Conservation (phyloP, 2,329 filamentous ascomycete genomes). For the Monosporascus sp. region DNA sequence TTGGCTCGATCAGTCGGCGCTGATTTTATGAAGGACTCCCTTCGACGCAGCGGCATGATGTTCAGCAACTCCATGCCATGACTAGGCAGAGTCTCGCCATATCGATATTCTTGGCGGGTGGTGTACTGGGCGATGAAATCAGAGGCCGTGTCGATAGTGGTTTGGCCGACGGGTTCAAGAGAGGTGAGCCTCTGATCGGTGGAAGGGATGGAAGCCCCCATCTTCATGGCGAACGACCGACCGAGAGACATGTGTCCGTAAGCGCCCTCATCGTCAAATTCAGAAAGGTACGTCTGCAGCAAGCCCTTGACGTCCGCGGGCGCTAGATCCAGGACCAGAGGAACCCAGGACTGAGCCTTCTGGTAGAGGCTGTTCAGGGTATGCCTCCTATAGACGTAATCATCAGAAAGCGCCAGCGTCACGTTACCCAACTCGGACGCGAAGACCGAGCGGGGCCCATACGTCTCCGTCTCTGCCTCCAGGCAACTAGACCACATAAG, state of each 20-base stretch:
- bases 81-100: conserved; percentile 69
- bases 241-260: conserved; percentile 92
- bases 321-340: conserved; percentile 72
- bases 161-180: conserved; percentile 68
- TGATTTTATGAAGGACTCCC: conserved; percentile 47
- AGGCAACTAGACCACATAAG: conserved; percentile 95
- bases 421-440: conserved; percentile 73
- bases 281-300: conserved; percentile 91
- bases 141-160: conserved; percentile 82
- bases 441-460: conserved; percentile 79
- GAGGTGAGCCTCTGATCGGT: conserved; percentile 83
- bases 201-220: conserved; percentile 79
- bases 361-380: conserved; percentile 76
- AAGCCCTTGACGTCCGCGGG: conserved; percentile 92
- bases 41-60: conserved; percentile 51
- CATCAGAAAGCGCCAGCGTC: conserved; percentile 85
- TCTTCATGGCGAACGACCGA: conserved; percentile 87
- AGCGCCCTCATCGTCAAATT: conserved; percentile 84
- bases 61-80: conserved; percentile 62
- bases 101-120: conserved; percentile 90
- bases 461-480: conserved; percentile 90
- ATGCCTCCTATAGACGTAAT: conserved; percentile 73
- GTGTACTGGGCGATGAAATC: conserved; percentile 98
- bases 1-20: conserved; percentile 51
- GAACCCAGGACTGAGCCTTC: conserved; percentile 76